These are phyloP conservation scores for Lipomyces lipofer DNA, from an alignment of 805 yeast species.

Conservation along the genomic window DNA sequence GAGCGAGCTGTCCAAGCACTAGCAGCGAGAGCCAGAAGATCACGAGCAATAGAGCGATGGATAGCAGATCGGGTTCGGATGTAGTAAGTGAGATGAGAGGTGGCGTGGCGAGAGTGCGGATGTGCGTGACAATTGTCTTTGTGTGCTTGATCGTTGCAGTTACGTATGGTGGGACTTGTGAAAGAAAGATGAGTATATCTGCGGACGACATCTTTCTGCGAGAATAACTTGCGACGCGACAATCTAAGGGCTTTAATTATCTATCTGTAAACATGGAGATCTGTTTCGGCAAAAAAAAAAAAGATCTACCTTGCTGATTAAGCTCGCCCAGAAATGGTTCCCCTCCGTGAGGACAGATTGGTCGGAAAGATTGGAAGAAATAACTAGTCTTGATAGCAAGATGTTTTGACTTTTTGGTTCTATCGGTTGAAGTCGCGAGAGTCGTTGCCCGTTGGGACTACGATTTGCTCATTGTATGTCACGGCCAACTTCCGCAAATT, in stretches of 20 bases:
- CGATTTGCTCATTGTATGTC: no score
- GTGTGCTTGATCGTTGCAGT: neutral
- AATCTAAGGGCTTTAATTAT: neutral
- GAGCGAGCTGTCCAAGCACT: constrained; percentile 27
- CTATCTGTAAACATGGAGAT: no score
- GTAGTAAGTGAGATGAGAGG: constrained; percentile 15
- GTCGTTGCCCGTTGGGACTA: no score
- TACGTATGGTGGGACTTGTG: constrained; percentile 1
- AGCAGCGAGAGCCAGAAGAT: constrained; percentile 30
- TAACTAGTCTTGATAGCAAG: no score
- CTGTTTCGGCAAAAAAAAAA: no score
- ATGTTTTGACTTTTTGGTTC: no score
- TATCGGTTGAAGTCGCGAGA: no score
- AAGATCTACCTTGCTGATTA: no score
- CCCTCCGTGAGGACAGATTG: no score
- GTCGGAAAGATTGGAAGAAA: no score
- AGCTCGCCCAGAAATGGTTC: no score
- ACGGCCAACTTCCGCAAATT: no score
- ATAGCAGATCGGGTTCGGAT: constrained; percentile 25
- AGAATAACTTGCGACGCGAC: neutral
- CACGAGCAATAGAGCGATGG: constrained; percentile 23
- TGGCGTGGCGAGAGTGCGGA: constrained; percentile 9
- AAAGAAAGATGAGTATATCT: neutral
- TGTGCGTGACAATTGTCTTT: constrained; percentile 2
- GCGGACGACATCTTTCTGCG: neutral